These are phyloP conservation scores for Pythium periplocum DNA, from an alignment of 352 stramenopile species.

Conservation along the genomic window DNA sequence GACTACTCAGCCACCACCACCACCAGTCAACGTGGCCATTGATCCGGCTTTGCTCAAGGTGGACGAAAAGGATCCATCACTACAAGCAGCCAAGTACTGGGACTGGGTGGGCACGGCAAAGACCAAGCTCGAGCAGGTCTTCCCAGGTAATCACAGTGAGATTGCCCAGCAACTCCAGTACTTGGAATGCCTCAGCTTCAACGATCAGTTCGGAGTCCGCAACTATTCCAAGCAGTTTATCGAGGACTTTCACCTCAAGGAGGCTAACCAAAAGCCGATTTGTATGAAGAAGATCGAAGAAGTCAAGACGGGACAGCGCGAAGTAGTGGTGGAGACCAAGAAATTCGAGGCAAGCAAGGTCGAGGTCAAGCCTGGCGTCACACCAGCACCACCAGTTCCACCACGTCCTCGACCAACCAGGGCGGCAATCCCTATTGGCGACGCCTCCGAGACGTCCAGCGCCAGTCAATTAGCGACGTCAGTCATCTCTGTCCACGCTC, in stretches of 20 bases:
- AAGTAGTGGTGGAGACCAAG: conserved; percentile 3
- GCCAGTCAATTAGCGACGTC: too few relatives aligned
- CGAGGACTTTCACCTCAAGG: conserved; percentile 4
- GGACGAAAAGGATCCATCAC: conserved; percentile 4
- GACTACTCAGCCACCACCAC: background rate
- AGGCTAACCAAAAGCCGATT: background rate
- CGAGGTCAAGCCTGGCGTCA: background rate
- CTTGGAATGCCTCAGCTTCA: conserved; percentile 8
- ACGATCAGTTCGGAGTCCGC: conserved; percentile 3
- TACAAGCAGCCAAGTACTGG: conserved; percentile 8
- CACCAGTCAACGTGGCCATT: background rate
- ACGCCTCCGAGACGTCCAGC: too few relatives aligned
- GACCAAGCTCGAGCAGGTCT: conserved; percentile 1
- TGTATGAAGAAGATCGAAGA: conserved; percentile 1
- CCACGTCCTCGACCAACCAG: too few relatives aligned
- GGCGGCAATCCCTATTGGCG: too few relatives aligned
- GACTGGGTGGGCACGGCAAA: background rate
- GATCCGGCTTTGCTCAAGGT: conserved; percentile 1
- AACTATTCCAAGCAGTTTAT: conserved; percentile 10
- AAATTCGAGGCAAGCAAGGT: background rate
- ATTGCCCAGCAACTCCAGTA: conserved; percentile 7
- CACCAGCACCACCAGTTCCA: background rate
- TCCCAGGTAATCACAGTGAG: conserved; percentile 5
- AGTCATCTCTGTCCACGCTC: too few relatives aligned
- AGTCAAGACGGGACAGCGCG: background rate